Conservation (phyloP, 768 basidiomycete species). For the Mycena floridula region DNA sequence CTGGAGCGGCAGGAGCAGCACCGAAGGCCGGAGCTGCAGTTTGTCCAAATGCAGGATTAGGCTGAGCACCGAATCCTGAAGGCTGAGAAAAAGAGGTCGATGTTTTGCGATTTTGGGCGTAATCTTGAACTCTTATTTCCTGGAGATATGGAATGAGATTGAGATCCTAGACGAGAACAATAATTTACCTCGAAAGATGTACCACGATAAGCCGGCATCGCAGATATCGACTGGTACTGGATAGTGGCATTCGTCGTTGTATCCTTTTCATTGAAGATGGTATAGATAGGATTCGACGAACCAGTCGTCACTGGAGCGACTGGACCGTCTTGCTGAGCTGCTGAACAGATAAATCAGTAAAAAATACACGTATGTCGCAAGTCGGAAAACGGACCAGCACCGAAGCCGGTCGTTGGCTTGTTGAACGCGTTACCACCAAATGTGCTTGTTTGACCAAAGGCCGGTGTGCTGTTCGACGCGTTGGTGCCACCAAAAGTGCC, state of each 20-base stretch:
- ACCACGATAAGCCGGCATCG: conserved; percentile 72
- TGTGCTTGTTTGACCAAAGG: conserved; percentile 29
- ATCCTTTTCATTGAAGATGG: conserved; percentile 63
- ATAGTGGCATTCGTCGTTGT: conserved; percentile 31
- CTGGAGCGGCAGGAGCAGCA: not conserved
- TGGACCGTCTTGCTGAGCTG: conserved; percentile 21
- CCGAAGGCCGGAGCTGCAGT: conserved; percentile 28
- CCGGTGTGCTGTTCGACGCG: conserved; percentile 27
- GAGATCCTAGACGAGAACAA: conserved; percentile 8
- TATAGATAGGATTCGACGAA: conserved; percentile 59
- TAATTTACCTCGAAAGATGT: conserved; percentile 70
- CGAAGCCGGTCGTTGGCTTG: conserved; percentile 18
- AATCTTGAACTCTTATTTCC: conserved; percentile 78
- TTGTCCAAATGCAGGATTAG: conserved; percentile 62
- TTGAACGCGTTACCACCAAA: no score
- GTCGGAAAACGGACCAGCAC: not conserved
- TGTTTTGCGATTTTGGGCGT: conserved; percentile 67
- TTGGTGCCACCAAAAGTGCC: conserved; percentile 33
- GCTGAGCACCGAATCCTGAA: conserved; percentile 51
- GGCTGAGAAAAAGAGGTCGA: conserved; percentile 41
- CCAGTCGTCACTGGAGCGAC: conserved; percentile 63
- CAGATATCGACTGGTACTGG: conserved; percentile 81
- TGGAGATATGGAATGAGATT: conserved; percentile 20
- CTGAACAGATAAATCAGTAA: conserved; percentile 8
- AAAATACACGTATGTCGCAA: no score